Evolutionary conservation across 305 asterid species (phyloP).

Genomic region (Fraxinus nigra): DNA sequence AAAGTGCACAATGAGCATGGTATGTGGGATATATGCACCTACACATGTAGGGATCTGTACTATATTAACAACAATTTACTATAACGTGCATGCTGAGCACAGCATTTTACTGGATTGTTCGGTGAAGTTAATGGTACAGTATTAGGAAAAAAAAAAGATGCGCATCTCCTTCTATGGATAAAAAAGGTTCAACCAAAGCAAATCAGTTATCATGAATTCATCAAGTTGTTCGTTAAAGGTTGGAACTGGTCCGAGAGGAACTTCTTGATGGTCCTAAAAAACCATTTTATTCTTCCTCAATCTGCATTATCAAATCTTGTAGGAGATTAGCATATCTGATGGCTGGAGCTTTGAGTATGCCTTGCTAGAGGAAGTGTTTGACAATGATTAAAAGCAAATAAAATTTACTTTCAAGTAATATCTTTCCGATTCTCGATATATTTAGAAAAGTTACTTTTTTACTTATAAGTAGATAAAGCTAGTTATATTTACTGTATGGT

Average conservation of each 20-base stretch:
- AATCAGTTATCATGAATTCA: not conserved
- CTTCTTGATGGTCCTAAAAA: not conserved
- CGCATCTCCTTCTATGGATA: not conserved
- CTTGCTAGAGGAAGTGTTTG: not conserved
- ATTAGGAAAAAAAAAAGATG: not conserved
- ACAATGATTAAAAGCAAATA: not conserved
- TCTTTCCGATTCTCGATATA: not conserved
- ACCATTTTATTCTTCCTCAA: not conserved
- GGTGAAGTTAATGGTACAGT: not conserved
- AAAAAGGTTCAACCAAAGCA: not conserved
- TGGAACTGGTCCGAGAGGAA: not conserved
- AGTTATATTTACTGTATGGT: not conserved
- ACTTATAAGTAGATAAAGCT: not conserved
- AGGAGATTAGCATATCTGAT: not conserved
- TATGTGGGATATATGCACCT: not conserved
- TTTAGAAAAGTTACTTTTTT: not conserved
- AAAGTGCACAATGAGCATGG: not conserved
- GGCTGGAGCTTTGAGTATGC: not conserved
- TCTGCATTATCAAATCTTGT: not conserved
- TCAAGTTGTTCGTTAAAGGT: not conserved
- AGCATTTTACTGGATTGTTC: not conserved
- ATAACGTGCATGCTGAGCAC: not conserved
- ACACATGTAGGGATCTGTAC: not conserved
- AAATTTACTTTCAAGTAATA: not conserved
- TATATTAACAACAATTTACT: not conserved